Evolutionary conservation across 2,329 filamentous ascomycete species (phyloP).

Genomic region (Knufia petricola): DNA sequence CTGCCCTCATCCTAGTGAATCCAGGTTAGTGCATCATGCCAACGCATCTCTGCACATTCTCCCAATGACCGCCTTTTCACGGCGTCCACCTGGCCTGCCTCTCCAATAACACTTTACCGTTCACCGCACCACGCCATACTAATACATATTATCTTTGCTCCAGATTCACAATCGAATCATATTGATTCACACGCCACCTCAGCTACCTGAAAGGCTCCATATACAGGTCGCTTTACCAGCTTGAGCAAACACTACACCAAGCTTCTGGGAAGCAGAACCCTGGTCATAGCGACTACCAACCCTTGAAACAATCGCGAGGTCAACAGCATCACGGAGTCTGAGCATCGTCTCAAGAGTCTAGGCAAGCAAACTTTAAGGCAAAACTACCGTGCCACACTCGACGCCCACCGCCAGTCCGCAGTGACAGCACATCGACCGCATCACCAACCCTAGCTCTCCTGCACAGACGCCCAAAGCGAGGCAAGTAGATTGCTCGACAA

Average conservation of each 20-base stretch:
- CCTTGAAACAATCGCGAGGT: constrained; percentile 9
- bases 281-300: constrained; percentile 3
- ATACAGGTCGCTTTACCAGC: neutral
- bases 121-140: constrained; percentile 18
- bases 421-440: constrained; percentile 37
- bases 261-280: constrained; percentile 15
- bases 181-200: constrained; percentile 8
- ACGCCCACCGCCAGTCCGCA: constrained; percentile 5
- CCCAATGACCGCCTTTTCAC: constrained; percentile 19
- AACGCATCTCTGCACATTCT: constrained; percentile 21
- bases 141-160: constrained; percentile 15
- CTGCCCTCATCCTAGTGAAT: constrained; percentile 12
- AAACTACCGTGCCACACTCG: constrained; percentile 6
- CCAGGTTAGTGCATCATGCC: constrained; percentile 22
- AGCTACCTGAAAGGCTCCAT: constrained; percentile 6
- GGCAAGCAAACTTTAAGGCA: neutral
- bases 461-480: constrained; percentile 36
- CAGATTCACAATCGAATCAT: constrained; percentile 20
- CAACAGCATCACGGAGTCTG: neutral
- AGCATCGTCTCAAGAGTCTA: neutral
- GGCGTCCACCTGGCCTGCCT: constrained; percentile 14
- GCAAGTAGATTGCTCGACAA: constrained; percentile 16
- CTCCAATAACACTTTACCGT: constrained; percentile 18
- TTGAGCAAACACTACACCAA: constrained; percentile 13
- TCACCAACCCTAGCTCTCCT: constrained; percentile 30